Conservation (phyloP, 257 asterid species). For the Solanum paucissectum region DNA sequence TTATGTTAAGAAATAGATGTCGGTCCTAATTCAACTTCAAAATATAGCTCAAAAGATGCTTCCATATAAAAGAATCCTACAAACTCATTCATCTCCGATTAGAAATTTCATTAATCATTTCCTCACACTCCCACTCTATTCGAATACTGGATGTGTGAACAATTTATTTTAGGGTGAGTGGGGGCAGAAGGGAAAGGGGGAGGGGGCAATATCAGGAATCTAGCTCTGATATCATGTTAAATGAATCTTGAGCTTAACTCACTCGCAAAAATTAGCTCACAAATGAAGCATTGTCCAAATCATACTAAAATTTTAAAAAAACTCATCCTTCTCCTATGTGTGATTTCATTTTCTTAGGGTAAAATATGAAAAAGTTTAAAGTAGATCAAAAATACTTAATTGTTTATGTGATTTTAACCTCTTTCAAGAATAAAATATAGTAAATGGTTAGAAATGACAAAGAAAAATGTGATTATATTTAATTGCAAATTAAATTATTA, state of each 20-base stretch:
- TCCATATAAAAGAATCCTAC: no score
- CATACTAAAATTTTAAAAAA: not conserved
- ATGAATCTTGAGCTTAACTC: not conserved
- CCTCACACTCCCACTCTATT: not conserved
- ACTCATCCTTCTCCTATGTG: not conserved
- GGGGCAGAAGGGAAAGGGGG: not conserved
- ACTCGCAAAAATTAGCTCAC: not conserved
- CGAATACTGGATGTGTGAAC: not conserved
- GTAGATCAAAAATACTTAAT: not conserved
- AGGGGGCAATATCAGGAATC: not conserved
- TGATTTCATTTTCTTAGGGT: not conserved
- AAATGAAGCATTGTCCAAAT: not conserved
- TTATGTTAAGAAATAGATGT: not conserved
- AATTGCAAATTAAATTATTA: not conserved
- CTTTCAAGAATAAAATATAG: not conserved
- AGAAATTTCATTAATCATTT: no score
- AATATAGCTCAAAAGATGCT: not conserved
- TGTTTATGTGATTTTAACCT: not conserved
- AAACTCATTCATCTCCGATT: not conserved
- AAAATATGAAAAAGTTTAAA: not conserved
- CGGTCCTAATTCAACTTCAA: not conserved
- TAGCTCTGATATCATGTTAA: not conserved
- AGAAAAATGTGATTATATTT: not conserved
- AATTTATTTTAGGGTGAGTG: not conserved
- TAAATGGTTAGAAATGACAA: not conserved